Conservation (phyloP, 371 early-diverging fungal species). For the Mucor piriformis region DNA sequence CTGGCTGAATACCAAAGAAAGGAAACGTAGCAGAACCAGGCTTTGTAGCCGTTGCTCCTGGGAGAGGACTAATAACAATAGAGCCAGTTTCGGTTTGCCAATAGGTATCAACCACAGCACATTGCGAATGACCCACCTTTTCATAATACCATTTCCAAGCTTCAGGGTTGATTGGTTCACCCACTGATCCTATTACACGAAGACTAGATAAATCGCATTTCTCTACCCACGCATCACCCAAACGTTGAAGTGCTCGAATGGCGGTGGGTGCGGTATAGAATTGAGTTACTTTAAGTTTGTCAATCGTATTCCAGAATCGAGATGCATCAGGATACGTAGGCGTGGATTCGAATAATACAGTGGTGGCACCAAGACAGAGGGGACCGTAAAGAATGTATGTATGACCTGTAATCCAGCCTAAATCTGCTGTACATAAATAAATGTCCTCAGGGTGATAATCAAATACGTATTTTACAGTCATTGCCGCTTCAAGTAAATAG, state of each 20-base stretch:
- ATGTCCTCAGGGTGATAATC: constrained; percentile 85
- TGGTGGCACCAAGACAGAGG: constrained; percentile 85
- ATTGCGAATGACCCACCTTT: constrained; percentile 82
- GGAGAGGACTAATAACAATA: constrained; percentile 90
- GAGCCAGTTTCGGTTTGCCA: constrained; percentile 98
- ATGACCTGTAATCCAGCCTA: constrained; percentile 75
- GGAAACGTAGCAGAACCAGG: constrained; percentile 97
- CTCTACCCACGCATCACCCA: constrained; percentile 82
- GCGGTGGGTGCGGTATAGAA: constrained; percentile 99
- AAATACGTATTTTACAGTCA: constrained; percentile 90
- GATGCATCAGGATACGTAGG: constrained; percentile 85
- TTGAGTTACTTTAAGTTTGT: constrained; percentile 91
- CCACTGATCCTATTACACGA: constrained; percentile 94
- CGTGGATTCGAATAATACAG: constrained; percentile 91
- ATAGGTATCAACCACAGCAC: constrained; percentile 97
- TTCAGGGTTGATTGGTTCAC: constrained; percentile 98
- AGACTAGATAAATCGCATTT: constrained; percentile 78
- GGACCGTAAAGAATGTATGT: constrained; percentile 97
- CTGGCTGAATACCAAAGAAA: constrained; percentile 94
- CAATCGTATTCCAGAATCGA: constrained; percentile 85
- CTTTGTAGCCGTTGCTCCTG: constrained; percentile 85
- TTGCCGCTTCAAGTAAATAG: constrained; percentile 86
- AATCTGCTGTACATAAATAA: constrained; percentile 80
- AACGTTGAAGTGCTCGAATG: constrained; percentile 88
- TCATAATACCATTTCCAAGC: constrained; percentile 98